These are phyloP conservation scores for Seiridium unicorne DNA, from an alignment of 2,329 filamentous ascomycete species.

Conservation along the genomic window DNA sequence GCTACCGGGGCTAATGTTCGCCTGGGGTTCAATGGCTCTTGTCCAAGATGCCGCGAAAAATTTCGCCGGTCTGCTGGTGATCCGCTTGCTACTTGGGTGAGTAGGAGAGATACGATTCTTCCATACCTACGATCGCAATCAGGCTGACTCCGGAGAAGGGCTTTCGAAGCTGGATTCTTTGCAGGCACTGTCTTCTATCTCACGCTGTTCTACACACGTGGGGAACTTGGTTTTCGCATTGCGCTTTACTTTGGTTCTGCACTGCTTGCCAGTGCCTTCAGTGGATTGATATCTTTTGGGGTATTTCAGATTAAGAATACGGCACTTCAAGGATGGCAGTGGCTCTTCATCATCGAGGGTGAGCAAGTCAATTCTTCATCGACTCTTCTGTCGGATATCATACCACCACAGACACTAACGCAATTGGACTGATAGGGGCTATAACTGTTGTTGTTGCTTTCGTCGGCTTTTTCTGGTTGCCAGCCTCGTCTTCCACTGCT, in stretches of 20 bases:
- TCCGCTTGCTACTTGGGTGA: conserved; percentile 46
- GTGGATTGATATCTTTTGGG: conserved; percentile 22
- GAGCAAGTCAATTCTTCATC: not conserved
- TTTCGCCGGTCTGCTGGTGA: conserved; percentile 46
- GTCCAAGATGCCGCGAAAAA: conserved; percentile 45
- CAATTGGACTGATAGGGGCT: not conserved
- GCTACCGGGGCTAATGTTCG: conserved; percentile 40
- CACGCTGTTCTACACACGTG: conserved; percentile 13
- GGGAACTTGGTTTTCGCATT: conserved; percentile 17
- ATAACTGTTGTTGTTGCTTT: not conserved
- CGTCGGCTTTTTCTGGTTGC: conserved; percentile 20
- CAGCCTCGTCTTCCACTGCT: conserved; percentile 40
- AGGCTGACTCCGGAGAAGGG: not conserved
- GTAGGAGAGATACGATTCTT: not conserved
- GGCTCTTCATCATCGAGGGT: conserved; percentile 25
- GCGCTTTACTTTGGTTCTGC: conserved; percentile 9
- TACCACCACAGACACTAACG: too few relatives aligned
- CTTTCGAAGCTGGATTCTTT: conserved; percentile 53
- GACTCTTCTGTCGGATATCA: too few relatives aligned
- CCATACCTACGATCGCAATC: too few relatives aligned
- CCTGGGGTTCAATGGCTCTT: conserved; percentile 46
- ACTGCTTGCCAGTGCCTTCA: conserved; percentile 19
- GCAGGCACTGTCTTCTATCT: conserved; percentile 53
- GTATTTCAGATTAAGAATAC: conserved; percentile 17
- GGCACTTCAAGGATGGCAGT: conserved; percentile 1